phyloP scores from a whole-genome alignment of 2,329 filamentous ascomycete species.

The Penicillium fuscoglaucum region DNA sequence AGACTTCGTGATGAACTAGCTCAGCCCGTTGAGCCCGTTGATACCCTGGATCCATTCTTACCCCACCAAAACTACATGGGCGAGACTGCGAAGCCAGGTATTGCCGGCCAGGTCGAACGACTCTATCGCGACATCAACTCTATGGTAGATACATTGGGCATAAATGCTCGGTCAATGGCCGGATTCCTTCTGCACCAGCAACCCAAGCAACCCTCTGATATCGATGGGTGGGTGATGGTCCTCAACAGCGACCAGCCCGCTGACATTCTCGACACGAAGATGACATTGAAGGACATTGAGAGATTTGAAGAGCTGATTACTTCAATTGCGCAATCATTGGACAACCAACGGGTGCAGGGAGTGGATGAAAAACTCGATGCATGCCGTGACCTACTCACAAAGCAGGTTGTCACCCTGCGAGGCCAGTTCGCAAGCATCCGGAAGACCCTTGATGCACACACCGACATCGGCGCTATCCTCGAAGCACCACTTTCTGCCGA shows the following conservation, averaged over 20 bases:
- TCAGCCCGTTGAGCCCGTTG: constrained; percentile 44
- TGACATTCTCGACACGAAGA: constrained; percentile 69
- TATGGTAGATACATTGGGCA: constrained; percentile 89
- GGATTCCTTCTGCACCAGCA: constrained; percentile 56
- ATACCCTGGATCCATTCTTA: constrained; percentile 50
- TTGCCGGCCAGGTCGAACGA: constrained; percentile 52
- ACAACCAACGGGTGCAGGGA: constrained; percentile 67
- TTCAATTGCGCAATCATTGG: constrained; percentile 64
- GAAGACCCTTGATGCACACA: constrained; percentile 68
- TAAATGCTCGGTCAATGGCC: constrained; percentile 71
- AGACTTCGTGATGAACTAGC: constrained; percentile 47
- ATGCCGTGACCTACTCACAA: constrained; percentile 64
- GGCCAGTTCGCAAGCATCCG: constrained; percentile 76
- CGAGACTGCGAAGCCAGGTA: constrained; percentile 47
- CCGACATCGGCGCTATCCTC: constrained; percentile 68
- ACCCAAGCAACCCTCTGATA: constrained; percentile 48
- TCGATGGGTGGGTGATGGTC: constrained; percentile 49
- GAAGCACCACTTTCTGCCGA: constrained; percentile 79
- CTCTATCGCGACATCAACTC: constrained; percentile 59
- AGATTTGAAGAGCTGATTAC: constrained; percentile 67
- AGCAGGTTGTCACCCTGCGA: constrained; percentile 70
- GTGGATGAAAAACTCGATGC: constrained; percentile 67
- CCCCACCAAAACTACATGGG: constrained; percentile 50
- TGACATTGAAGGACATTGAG: constrained; percentile 74
- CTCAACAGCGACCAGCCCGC: constrained; percentile 55